Evolutionary conservation across 495 filamentous ascomycete genomes (phyloP), one percentile per base, ranked within the genome.

Genomic region (Penicillium paxilli): DNA sequence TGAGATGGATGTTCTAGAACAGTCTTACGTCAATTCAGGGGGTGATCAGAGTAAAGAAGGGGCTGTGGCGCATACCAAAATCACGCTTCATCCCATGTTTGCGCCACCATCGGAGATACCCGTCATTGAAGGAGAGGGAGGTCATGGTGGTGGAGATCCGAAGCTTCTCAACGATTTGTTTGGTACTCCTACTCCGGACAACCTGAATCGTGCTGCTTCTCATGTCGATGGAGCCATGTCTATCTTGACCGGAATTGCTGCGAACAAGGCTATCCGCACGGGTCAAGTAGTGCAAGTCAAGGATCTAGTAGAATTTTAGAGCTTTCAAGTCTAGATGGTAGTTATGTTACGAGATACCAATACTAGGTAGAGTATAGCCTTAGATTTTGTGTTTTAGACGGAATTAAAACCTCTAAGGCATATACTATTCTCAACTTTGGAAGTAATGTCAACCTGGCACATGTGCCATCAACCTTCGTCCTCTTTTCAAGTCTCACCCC

Each of bases 161-260:
- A 58, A 61, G 12, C 40, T 71, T 8, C 51, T 71, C 16, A 59
- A 62, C 37, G 66, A 71, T 54, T 38, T 71, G 2, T 71, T 71
- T 51, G 68, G 68, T 0, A 54, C 41, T 5, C 53, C 42, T 3
- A 48, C 24, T 2, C 44, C 57, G 1, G 68, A 71, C 54, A 55
- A 44, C 22, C 42, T 60, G 10, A 41, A 61, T 25, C 49, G 68
- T 12, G 66, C 68, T 24, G 68, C 68, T 14, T 64, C 62, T 16
- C 78, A 83, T 62, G 56, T 83, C 9, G 80, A 85, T 51, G 82
- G 81, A 3, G 81, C 79, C 0, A 65, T 74, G 55, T 81, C 78
- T 5, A 83, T 85, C 38, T 30, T 82, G 54, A 83, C 80, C 0
- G 82, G 81, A 0, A 81, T 85, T 55, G 80, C 78, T 22, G 81